Evolutionary conservation across 2,329 filamentous ascomycete species (phyloP).

Genomic region (Trichoderma pleuroti): DNA sequence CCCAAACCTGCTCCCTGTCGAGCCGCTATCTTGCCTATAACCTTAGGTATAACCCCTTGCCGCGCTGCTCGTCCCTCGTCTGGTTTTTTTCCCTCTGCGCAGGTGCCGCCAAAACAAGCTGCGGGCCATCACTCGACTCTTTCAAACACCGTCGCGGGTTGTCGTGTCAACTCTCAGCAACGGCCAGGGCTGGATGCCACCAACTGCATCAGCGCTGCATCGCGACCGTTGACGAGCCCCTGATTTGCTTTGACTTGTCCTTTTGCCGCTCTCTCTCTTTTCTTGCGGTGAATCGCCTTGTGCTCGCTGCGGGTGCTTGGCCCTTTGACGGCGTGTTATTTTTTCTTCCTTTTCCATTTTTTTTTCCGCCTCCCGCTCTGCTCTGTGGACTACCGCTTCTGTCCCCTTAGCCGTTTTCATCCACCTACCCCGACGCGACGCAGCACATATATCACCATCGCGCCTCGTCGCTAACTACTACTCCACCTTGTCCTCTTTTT

Average conservation of each 20-base stretch:
- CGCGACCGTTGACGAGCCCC: neutral
- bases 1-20: neutral
- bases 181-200: slow-evolving; percentile 6
- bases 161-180: slow-evolving; percentile 17
- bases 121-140: slow-evolving; percentile 5
- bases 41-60: slow-evolving; percentile 6
- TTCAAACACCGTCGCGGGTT: slow-evolving; percentile 16
- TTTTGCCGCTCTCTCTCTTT: neutral
- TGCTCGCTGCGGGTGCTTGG: slow-evolving; percentile 1
- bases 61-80: slow-evolving; percentile 14
- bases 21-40: neutral
- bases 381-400: neutral
- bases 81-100: slow-evolving; percentile 10
- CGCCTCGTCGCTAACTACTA: neutral
- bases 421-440: slow-evolving; percentile 15
- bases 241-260: neutral
- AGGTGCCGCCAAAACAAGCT: slow-evolving; percentile 15
- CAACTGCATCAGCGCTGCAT: slow-evolving; percentile 11
- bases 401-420: slow-evolving; percentile 9
- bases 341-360: neutral
- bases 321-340: neutral
- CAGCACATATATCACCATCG: neutral
- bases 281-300: slow-evolving; percentile 3
- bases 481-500: neutral
- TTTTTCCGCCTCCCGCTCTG: neutral